Percentiles rank a stretch among this genome's conserved stretches.
These are phyloP conservation scores for Parietichytrium sp. DNA, from an alignment of 108 stramenopile genomes.

Conservation along the genomic window DNA sequence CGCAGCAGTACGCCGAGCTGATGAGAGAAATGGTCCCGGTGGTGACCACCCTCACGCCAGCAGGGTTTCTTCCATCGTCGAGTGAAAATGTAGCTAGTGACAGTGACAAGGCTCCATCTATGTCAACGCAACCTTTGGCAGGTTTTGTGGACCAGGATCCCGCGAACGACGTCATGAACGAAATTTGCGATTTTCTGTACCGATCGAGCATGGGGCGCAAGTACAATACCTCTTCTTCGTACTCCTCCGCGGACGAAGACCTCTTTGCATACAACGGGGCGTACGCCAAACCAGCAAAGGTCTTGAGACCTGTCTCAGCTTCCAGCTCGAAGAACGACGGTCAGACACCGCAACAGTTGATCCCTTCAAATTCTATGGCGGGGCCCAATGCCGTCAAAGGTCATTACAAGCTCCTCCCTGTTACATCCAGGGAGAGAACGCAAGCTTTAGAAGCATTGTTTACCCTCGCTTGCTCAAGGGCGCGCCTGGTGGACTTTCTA, in stretches of 20 bases:
- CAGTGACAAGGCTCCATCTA: too few relatives aligned
- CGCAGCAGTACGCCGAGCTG: not conserved
- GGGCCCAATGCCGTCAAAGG: constrained; percentile 10
- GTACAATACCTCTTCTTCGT: constrained; percentile 41
- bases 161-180: constrained; percentile 46
- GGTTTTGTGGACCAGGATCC: too few relatives aligned
- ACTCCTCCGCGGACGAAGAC: not conserved
- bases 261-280: not conserved
- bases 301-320: too few relatives aligned
- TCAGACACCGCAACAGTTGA: too few relatives aligned
- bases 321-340: too few relatives aligned
- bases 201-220: constrained; percentile 43
- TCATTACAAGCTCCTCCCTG: constrained; percentile 4
- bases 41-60: too few relatives aligned
- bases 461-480: constrained; percentile 43
- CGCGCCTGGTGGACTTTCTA: constrained; percentile 45
- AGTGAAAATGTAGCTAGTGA: too few relatives aligned
- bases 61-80: too few relatives aligned
- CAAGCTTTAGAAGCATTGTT: constrained; percentile 42
- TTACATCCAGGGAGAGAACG: constrained; percentile 30
- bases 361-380: too few relatives aligned
- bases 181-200: constrained; percentile 48
- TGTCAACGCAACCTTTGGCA: too few relatives aligned
- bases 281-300: not conserved
- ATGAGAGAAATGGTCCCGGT: not conserved